Evolutionary conservation across 805 yeast species (phyloP), one percentile per base, ranked within the genome.

Genomic region (Wickerhamiella alocasiicola): DNA sequence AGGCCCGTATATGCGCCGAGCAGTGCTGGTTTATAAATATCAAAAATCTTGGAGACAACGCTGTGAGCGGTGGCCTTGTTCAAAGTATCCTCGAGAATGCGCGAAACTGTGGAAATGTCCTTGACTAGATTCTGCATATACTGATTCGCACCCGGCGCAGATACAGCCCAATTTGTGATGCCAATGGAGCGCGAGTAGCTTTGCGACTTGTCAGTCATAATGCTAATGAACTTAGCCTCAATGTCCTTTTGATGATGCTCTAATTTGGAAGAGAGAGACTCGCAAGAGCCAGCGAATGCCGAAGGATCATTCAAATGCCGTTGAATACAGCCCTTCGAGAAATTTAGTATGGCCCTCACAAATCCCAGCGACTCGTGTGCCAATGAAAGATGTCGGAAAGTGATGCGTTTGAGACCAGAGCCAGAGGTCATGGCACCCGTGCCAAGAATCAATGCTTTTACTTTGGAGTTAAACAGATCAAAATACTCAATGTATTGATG

Each of bases 391-490:
- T 80, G 82, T 48, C 75, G 76, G 1, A 84, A 78, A 3, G 82
- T 76, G 38, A 81, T 79, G 52, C 79, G 85, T 47, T 70, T 74
- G 38, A 80, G 62, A 0, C 82, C 84, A 0, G 88, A 81, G 5
- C 44, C 56, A 0, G 85, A 72, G 47, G 74, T 60, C 2, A 81
- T 78, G 1, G 88, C 88, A 31, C 81, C 82, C 1, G 87, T 84
- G 32, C 77, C 79, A 27, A 81, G 60, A 29, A 81, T 76, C 4
- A 81, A 71, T 46, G 72, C 72, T 3, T 72, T 68, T 5, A 72
- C 61, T 44, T 75, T 70, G 13, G 72, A 56, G 49, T 79, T 78
- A 51, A 72, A 60, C 9, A 68, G 58, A 31, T 67, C 66, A 32
- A 77, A 48, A n/a, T 74, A 49, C 34, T 68, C 74, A 4, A 62